phyloP scores from a whole-genome alignment of 768 basidiomycete genomes.

The Ramaria sp. region DNA sequence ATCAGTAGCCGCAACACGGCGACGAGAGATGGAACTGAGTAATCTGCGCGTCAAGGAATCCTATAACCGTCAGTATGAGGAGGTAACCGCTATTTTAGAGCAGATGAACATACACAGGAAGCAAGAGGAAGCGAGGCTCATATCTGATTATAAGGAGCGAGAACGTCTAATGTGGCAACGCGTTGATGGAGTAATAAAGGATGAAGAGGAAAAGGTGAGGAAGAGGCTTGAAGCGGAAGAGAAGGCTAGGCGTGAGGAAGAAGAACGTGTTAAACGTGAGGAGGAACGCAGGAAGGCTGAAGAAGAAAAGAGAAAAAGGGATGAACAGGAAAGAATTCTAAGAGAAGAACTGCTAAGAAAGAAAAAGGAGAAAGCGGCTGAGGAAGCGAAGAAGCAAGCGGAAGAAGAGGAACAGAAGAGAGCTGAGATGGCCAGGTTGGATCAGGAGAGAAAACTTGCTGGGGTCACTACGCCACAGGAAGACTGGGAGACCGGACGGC shows the following conservation, averaged over 20 bases:
- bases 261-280: slow-evolving; percentile 25
- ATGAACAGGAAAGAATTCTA: slow-evolving; percentile 38
- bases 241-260: slow-evolving; percentile 32
- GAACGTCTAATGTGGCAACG: slow-evolving; percentile 39
- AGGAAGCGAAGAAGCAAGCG: slow-evolving; percentile 23
- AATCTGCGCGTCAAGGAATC: slow-evolving; percentile 13
- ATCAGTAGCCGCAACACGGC: background rate
- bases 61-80: slow-evolving; percentile 40
- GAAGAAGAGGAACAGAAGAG: slow-evolving; percentile 19
- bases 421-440: slow-evolving; percentile 8
- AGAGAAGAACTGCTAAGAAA: slow-evolving; percentile 34
- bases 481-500: slow-evolving; percentile 55
- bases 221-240: slow-evolving; percentile 47
- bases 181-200: slow-evolving; percentile 51
- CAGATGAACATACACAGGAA: slow-evolving; percentile 33
- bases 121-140: slow-evolving; percentile 34
- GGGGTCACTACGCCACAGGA: slow-evolving; percentile 46
- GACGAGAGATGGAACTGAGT: slow-evolving; percentile 23
- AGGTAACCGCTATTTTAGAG: slow-evolving; percentile 38
- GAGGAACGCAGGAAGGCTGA: slow-evolving; percentile 30
- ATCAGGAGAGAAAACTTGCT: slow-evolving; percentile 20
- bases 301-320: slow-evolving; percentile 31
- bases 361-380: slow-evolving; percentile 27
- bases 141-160: slow-evolving; percentile 35
- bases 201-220: slow-evolving; percentile 50